Percentiles rank a stretch among this genome's conserved stretches.
phyloP scores from a whole-genome alignment of 768 basidiomycete genomes.

The Rhodotorula diobovata region DNA sequence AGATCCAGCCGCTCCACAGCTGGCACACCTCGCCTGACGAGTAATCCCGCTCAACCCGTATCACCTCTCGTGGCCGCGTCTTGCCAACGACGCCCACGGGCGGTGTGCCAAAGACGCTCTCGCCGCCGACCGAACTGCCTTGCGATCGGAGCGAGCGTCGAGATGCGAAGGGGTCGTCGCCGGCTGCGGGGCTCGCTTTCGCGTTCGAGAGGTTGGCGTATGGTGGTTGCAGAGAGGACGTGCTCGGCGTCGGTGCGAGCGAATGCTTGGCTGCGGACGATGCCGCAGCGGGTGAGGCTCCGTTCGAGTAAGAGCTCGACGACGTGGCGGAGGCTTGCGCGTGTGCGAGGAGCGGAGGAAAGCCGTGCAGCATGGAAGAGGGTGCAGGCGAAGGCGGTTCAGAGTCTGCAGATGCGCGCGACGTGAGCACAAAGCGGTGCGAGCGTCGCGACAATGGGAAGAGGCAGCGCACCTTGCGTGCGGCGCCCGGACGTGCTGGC shows the following conservation, averaged over 20 bases:
- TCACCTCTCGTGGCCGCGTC: conserved; percentile 84
- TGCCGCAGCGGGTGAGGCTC: too few relatives aligned
- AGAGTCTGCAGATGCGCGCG: too few relatives aligned
- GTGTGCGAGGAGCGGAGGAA: not conserved
- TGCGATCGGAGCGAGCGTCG: conserved; percentile 9
- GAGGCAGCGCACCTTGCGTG: too few relatives aligned
- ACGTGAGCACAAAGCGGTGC: too few relatives aligned
- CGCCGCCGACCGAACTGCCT: conserved; percentile 8
- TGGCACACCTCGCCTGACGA: conserved; percentile 84
- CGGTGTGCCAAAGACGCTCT: conserved; percentile 55
- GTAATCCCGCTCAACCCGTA: conserved; percentile 90
- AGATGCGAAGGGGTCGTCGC: not conserved
- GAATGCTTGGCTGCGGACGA: too few relatives aligned
- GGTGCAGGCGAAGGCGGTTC: too few relatives aligned
- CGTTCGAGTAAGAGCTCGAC: too few relatives aligned
- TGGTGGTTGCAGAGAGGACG: too few relatives aligned
- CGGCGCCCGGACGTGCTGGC: too few relatives aligned
- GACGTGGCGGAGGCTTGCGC: too few relatives aligned
- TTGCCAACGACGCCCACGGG: conserved; percentile 80
- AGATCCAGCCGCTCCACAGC: conserved; percentile 79
- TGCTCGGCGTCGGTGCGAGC: too few relatives aligned
- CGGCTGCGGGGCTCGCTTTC: not conserved
- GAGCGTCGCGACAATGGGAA: too few relatives aligned
- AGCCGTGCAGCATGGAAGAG: not conserved
- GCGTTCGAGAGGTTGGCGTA: not conserved